phyloP scores from a whole-genome alignment of 306 rosid genomes.

The Cicer chorassanicum region DNA sequence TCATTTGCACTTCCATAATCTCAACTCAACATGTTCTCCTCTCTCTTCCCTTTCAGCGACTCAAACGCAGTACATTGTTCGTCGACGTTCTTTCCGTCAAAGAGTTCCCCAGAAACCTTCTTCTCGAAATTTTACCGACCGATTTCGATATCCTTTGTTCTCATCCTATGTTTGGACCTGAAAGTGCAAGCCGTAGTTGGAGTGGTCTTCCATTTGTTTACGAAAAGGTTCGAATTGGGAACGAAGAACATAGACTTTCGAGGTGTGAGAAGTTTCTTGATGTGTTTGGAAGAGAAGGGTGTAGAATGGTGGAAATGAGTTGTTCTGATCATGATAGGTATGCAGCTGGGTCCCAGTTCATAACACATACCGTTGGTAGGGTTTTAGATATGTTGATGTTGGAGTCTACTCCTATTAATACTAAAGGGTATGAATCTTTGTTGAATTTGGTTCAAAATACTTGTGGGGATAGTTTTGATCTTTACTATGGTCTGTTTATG shows the following conservation, averaged over 20 bases:
- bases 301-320: conserved; percentile 79
- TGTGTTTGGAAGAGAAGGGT: conserved; percentile 72
- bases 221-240: conserved; percentile 73
- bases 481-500: conserved; percentile 79
- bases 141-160: conserved; percentile 71
- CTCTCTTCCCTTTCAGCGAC: conserved; percentile 68
- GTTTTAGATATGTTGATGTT: conserved; percentile 60
- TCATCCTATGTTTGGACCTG: conserved; percentile 93
- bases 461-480: conserved; percentile 73
- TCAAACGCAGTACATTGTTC: conserved; percentile 73
- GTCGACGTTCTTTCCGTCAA: conserved; percentile 86
- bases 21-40: conserved; percentile 60
- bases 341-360: conserved; percentile 78
- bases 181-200: conserved; percentile 65
- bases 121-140: conserved; percentile 54
- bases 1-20: conserved; percentile 74
- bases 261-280: conserved; percentile 63
- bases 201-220: conserved; percentile 56
- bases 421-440: conserved; percentile 77
- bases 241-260: conserved; percentile 51
- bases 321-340: conserved; percentile 69
- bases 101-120: conserved; percentile 65
- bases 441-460: conserved; percentile 75
- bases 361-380: conserved; percentile 87
- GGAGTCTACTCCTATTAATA: conserved; percentile 80